These are phyloP conservation scores for Pythium brachiatum DNA, from an alignment of 352 stramenopile species.

Conservation along the genomic window DNA sequence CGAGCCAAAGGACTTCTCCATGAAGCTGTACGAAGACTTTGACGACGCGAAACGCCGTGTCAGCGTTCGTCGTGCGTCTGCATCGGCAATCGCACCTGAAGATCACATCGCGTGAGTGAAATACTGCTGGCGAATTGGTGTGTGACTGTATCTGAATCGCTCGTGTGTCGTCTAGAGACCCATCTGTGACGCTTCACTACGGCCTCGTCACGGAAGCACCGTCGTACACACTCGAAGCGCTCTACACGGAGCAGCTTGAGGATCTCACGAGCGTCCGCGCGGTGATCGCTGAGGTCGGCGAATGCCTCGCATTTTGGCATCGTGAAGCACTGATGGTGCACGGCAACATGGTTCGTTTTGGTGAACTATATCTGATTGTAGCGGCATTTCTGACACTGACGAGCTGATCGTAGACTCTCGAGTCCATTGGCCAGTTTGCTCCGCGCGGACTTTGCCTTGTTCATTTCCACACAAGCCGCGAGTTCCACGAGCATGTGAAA, in stretches of 20 bases:
- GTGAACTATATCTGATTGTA: not conserved
- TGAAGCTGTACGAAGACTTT: constrained; percentile 41
- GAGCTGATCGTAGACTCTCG: constrained; percentile 26
- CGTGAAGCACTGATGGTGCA: constrained; percentile 45
- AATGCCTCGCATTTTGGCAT: constrained; percentile 64
- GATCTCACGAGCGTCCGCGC: constrained; percentile 29
- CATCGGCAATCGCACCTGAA: constrained; percentile 34
- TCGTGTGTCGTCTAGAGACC: constrained; percentile 31
- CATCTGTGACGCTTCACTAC: constrained; percentile 46
- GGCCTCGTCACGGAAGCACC: constrained; percentile 56
- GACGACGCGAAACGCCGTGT: constrained; percentile 56
- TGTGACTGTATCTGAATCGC: constrained; percentile 4
- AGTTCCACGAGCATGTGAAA: constrained; percentile 29
- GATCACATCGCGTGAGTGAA: constrained; percentile 47
- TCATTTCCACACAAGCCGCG: constrained; percentile 41
- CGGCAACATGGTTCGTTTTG: constrained; percentile 56
- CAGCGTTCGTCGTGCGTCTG: constrained; percentile 29
- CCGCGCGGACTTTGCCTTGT: constrained; percentile 39
- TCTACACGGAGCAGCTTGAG: constrained; percentile 33
- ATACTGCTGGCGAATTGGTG: too few relatives aligned
- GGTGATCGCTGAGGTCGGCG: constrained; percentile 41
- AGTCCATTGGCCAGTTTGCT: constrained; percentile 49
- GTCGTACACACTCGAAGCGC: constrained; percentile 42
- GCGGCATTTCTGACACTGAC: not conserved
- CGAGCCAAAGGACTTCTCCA: constrained; percentile 27